Conservation (phyloP, 2,329 filamentous ascomycete species). For the Botrytis squamosa region DNA sequence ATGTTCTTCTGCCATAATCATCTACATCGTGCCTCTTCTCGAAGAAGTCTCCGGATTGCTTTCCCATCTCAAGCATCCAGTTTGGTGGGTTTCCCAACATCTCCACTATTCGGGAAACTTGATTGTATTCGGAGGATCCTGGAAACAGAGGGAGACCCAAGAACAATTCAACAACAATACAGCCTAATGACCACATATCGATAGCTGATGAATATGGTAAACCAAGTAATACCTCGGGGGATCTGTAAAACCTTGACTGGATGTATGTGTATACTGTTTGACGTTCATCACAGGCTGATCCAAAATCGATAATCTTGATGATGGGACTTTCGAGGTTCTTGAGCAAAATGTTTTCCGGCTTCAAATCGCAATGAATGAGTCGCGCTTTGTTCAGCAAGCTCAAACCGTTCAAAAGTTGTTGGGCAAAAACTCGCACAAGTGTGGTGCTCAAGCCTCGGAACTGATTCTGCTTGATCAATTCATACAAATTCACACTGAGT, state of each 20-base stretch:
- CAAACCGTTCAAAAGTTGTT: constrained; percentile 90
- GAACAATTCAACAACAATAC: constrained; percentile 97
- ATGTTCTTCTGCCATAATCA: constrained; percentile 87
- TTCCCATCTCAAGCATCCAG: constrained; percentile 99
- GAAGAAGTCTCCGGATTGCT: constrained; percentile 96
- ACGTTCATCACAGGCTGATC: constrained; percentile 94
- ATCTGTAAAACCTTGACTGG: constrained; percentile 96
- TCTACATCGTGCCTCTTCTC: constrained; percentile 80
- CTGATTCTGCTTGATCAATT: constrained; percentile 99
- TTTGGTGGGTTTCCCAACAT: constrained; percentile 96
- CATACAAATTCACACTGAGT: constrained; percentile 95
- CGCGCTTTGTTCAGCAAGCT: constrained; percentile 93
- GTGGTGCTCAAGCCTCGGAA: constrained; percentile 97
- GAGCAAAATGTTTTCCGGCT: constrained; percentile 94
- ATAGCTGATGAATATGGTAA: constrained; percentile 97
- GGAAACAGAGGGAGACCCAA: constrained; percentile 92
- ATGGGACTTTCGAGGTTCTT: constrained; percentile 99
- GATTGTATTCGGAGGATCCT: constrained; percentile 97
- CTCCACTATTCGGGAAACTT: constrained; percentile 94
- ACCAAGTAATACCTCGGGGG: constrained; percentile 91
- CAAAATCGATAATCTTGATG: constrained; percentile 99
- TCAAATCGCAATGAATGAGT: constrained; percentile 95
- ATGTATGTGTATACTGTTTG: constrained; percentile 99
- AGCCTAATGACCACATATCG: constrained; percentile 99
- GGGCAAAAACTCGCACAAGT: constrained; percentile 92